Conservation (phyloP, 805 yeast genomes). For the Spathaspora passalidarum region DNA sequence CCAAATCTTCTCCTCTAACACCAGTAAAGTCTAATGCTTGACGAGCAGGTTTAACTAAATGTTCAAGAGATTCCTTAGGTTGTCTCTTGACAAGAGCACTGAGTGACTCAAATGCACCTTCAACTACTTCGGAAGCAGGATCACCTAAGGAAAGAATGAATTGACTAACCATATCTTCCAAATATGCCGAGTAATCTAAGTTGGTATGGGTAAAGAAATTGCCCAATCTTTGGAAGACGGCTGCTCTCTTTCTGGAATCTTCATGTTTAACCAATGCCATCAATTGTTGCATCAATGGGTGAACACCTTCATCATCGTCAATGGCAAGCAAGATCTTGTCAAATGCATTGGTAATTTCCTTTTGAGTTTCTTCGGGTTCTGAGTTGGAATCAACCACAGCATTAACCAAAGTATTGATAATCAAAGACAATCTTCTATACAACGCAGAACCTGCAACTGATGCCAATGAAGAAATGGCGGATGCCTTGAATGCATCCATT, state of each 20-base stretch:
- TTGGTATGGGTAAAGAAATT: slow-evolving; percentile 63
- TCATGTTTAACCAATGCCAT: slow-evolving; percentile 76
- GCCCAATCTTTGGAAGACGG: slow-evolving; percentile 65
- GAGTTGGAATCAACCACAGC: slow-evolving; percentile 43
- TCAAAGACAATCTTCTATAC: slow-evolving; percentile 66
- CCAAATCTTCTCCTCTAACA: slow-evolving; percentile 58
- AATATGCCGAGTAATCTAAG: slow-evolving; percentile 70
- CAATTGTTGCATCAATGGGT: slow-evolving; percentile 79
- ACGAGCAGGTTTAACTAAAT: slow-evolving; percentile 74
- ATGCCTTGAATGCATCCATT: slow-evolving; percentile 79
- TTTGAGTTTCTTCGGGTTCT: slow-evolving; percentile 28
- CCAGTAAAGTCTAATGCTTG: slow-evolving; percentile 69
- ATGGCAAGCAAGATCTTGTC: slow-evolving; percentile 72
- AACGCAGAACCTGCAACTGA: slow-evolving; percentile 86
- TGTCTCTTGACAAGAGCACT: slow-evolving; percentile 65
- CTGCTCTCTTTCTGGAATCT: slow-evolving; percentile 59
- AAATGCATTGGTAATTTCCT: slow-evolving; percentile 52
- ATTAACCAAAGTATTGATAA: slow-evolving; percentile 71
- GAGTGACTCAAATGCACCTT: slow-evolving; percentile 63
- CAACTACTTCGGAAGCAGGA: slow-evolving; percentile 56
- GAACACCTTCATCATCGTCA: slow-evolving; percentile 73
- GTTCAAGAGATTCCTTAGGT: slow-evolving; percentile 73
- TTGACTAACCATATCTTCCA: slow-evolving; percentile 70
- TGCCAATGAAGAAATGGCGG: slow-evolving; percentile 81
- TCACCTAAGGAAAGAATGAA: slow-evolving; percentile 75